Percentiles rank a stretch among this genome's conserved stretches.
phyloP scores from a whole-genome alignment of 1,284 basidiomycete genomes.

The Trichosporon ovoides region DNA sequence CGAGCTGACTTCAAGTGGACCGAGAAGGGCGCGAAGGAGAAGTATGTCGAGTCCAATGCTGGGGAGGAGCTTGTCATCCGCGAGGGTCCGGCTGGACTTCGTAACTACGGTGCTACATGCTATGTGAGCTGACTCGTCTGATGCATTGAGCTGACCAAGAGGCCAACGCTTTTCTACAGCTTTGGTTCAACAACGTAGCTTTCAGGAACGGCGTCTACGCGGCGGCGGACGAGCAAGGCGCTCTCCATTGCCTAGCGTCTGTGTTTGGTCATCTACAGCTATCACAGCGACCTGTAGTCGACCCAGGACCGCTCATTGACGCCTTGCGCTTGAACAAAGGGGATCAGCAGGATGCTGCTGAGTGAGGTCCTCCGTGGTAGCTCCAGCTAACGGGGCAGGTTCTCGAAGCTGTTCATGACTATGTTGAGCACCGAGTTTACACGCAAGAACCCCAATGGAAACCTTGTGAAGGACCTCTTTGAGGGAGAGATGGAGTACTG shows the following conservation, averaged over 20 bases:
- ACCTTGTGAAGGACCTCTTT: constrained; percentile 73
- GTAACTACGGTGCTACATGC: constrained; percentile 90
- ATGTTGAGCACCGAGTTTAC: constrained; percentile 76
- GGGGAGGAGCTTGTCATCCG: constrained; percentile 54
- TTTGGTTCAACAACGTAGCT: constrained; percentile 60
- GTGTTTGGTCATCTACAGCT: constrained; percentile 71
- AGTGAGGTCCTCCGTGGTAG: constrained; percentile 55
- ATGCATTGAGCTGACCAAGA: constrained; percentile 18
- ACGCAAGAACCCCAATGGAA: constrained; percentile 56
- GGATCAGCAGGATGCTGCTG: constrained; percentile 90
- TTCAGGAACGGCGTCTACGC: constrained; percentile 60
- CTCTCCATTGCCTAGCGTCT: constrained; percentile 52
- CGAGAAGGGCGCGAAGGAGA: constrained; percentile 57
- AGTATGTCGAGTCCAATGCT: constrained; percentile 56
- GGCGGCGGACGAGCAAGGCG: constrained; percentile 50
- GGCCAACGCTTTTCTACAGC: constrained; percentile 83
- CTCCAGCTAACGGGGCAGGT: constrained; percentile 54
- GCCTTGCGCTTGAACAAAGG: constrained; percentile 69
- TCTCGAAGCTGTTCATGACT: constrained; percentile 87
- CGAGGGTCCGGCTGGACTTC: constrained; percentile 69
- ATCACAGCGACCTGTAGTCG: constrained; percentile 63
- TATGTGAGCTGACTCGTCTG: constrained; percentile 54
- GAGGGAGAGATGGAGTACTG: constrained; percentile 74
- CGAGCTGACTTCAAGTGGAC: constrained; percentile 51
- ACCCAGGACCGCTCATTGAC: constrained; percentile 74